phyloP scores from a whole-genome alignment of 225 moss, liverwort and hornwort genomes.

The Neckera pumila region DNA sequence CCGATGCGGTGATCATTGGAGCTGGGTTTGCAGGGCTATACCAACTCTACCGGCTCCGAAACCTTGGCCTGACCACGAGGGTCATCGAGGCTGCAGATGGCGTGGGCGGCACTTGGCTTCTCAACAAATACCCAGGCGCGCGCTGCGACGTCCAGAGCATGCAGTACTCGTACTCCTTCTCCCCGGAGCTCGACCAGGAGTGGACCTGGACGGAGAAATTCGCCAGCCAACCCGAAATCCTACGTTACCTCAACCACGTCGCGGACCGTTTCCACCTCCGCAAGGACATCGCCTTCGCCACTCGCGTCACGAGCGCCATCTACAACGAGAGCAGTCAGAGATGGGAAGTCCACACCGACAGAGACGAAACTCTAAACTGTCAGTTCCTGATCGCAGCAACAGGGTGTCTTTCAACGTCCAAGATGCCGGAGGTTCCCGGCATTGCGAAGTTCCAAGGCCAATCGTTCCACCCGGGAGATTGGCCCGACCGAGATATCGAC shows the following conservation, averaged over 20 bases:
- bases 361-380: not conserved
- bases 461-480: not conserved
- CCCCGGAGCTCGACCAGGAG: slow-evolving; percentile 8
- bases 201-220: slow-evolving; percentile 30
- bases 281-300: not conserved
- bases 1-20: slow-evolving; percentile 3
- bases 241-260: slow-evolving; percentile 18
- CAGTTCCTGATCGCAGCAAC: slow-evolving; percentile 6
- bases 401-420: not conserved
- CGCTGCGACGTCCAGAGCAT: slow-evolving; percentile 9
- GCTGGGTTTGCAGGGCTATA: slow-evolving; percentile 1
- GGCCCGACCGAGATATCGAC: slow-evolving; percentile 1
- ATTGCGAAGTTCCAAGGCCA: not conserved
- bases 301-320: not conserved
- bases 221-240: slow-evolving; percentile 4
- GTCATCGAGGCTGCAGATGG: slow-evolving; percentile 10
- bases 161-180: slow-evolving; percentile 15
- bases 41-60: slow-evolving; percentile 4
- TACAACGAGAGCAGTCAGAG: not conserved
- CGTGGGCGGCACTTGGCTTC: slow-evolving; percentile 25
- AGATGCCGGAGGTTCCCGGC: not conserved
- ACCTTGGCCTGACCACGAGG: not conserved
- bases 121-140: slow-evolving; percentile 22
- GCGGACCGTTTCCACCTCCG: slow-evolving; percentile 16
- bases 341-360: slow-evolving; percentile 10